Conservation (phyloP, 2,329 filamentous ascomycete species). For the Penicillium sp. region DNA sequence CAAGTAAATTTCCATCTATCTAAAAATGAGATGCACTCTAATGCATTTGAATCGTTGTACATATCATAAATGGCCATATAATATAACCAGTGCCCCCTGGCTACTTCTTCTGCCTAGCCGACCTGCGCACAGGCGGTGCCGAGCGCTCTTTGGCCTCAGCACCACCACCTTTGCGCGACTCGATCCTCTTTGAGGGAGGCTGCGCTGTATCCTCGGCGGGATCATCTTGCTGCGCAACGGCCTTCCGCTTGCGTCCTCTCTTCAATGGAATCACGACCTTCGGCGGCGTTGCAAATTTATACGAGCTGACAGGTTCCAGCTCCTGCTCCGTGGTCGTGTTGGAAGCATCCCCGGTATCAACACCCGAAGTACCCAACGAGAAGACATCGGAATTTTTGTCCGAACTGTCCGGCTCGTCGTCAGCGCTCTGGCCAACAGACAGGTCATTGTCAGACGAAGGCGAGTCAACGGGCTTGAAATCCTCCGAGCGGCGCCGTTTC, state of each 20-base stretch:
- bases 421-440: background rate
- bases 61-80: conserved; percentile 3
- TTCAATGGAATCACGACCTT: conserved; percentile 9
- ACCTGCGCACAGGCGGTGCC: conserved; percentile 28
- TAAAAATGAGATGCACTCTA: conserved; percentile 8
- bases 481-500: conserved; percentile 14
- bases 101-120: conserved; percentile 31
- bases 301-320: background rate
- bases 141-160: conserved; percentile 1
- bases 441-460: conserved; percentile 6
- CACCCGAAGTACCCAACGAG: conserved; percentile 14
- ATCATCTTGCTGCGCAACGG: conserved; percentile 11
- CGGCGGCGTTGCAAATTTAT: conserved; percentile 15
- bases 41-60: conserved; percentile 18
- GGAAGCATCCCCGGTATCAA: conserved; percentile 21
- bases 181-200: conserved; percentile 27
- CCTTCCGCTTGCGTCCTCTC: conserved; percentile 6
- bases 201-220: background rate
- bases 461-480: background rate
- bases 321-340: conserved; percentile 24
- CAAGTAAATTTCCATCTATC: background rate
- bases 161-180: conserved; percentile 22
- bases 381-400: conserved; percentile 22
- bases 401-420: conserved; percentile 14
- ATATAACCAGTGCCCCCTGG: background rate